A percentile compares a stretch with the other conserved stretches of the same genome.
These are phyloP conservation scores for Trichoderma pleuroti DNA, from an alignment of 2,329 filamentous ascomycete genomes.

Conservation along the genomic window DNA sequence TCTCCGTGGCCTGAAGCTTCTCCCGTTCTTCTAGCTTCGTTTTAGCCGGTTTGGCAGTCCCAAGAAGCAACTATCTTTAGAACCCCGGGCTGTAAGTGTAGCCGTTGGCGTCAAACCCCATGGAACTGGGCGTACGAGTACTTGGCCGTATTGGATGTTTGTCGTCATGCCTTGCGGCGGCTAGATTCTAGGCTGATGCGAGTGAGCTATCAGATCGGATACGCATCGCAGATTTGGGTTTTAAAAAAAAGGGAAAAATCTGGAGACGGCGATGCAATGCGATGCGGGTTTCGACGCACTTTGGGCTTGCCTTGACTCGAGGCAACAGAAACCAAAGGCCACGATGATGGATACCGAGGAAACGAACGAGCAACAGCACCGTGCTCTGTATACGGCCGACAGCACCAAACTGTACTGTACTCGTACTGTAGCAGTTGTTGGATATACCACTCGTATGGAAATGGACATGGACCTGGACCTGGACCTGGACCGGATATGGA, in stretches of 20 bases:
- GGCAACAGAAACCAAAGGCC: not conserved
- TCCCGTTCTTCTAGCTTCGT: constrained; percentile 12
- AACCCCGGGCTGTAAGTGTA: constrained; percentile 8
- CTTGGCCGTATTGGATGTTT: not conserved
- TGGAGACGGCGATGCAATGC: not conserved
- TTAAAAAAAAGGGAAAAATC: not conserved
- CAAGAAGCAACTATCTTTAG: constrained; percentile 10
- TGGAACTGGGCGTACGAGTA: not conserved
- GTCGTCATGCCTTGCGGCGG: not conserved
- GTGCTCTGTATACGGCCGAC: not conserved
- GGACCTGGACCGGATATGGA: not conserved
- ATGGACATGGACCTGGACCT: not conserved
- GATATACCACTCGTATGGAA: not conserved
- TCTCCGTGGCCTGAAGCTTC: constrained; percentile 8
- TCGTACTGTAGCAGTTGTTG: not conserved
- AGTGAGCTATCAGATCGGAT: not conserved
- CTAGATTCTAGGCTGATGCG: not conserved
- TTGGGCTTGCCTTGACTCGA: not conserved
- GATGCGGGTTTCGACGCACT: not conserved
- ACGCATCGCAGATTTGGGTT: not conserved
- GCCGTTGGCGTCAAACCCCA: constrained; percentile 9
- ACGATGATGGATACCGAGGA: too few species aligned
- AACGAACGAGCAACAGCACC: too few species aligned
- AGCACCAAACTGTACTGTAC: not conserved
- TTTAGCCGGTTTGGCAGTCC: constrained; percentile 1